These are phyloP conservation scores for Fusarium sp. DNA, from an alignment of 2,329 filamentous ascomycete species.

Conservation along the genomic window DNA sequence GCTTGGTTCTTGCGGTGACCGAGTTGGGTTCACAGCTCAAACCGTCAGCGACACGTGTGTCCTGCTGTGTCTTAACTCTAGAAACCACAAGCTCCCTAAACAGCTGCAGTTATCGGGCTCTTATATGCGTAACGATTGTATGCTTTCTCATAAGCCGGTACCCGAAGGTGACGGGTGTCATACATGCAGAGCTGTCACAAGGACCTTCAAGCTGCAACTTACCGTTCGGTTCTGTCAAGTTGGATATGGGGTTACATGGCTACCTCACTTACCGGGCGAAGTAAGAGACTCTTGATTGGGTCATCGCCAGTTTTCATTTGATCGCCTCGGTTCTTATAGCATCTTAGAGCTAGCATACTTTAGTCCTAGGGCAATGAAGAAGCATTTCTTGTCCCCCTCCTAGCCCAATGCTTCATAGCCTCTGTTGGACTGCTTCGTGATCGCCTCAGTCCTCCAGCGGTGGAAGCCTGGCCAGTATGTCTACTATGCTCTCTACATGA, in stretches of 20 bases:
- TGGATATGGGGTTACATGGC: constrained; percentile 15
- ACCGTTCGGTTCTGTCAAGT: constrained; percentile 21
- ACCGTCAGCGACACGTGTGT: constrained; percentile 39
- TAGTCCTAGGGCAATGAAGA: background rate
- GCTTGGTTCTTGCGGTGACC: background rate
- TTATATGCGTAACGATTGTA: constrained; percentile 31
- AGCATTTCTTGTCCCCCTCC: constrained; percentile 18
- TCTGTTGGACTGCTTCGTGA: constrained; percentile 26
- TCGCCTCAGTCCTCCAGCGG: constrained; percentile 16
- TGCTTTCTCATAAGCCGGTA: background rate
- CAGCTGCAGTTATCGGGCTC: background rate
- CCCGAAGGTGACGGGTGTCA: constrained; percentile 19
- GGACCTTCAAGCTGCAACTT: constrained; percentile 21
- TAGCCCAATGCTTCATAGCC: constrained; percentile 7
- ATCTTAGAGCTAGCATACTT: background rate
- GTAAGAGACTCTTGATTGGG: background rate
- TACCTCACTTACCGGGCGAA: constrained; percentile 18
- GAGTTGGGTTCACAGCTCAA: constrained; percentile 32
- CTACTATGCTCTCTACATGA: constrained; percentile 6
- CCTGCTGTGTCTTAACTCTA: constrained; percentile 31
- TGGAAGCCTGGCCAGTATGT: constrained; percentile 15
- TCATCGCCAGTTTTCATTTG: no score
- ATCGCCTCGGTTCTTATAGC: no score
- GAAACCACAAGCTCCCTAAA: constrained; percentile 18
- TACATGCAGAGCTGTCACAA: constrained; percentile 32